Conservation (phyloP, 768 basidiomycete species). For the Hygrocybe coccinea region DNA sequence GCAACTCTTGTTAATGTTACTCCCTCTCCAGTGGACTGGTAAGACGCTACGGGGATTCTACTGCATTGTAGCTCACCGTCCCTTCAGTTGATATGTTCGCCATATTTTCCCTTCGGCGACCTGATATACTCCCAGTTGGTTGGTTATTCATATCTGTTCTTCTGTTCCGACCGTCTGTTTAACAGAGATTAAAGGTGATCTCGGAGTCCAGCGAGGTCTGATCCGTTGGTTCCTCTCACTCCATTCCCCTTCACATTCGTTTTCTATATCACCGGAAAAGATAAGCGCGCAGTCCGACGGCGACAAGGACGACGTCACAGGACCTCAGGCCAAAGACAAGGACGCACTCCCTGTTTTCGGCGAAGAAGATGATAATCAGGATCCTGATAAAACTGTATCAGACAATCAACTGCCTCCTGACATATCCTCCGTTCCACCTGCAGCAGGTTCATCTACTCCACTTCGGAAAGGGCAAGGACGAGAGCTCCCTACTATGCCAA, state of each 20-base stretch:
- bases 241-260: constrained; percentile 48
- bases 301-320: constrained; percentile 6
- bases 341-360: constrained; percentile 32
- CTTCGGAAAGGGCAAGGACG: constrained; percentile 20
- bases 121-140: constrained; percentile 38
- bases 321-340: constrained; percentile 16
- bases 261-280: constrained; percentile 51
- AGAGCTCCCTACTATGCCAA: constrained; percentile 42
- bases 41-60: constrained; percentile 10
- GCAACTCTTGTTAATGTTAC: background rate
- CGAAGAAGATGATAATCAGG: constrained; percentile 3
- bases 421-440: constrained; percentile 15
- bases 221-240: constrained; percentile 63
- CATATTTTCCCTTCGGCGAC: constrained; percentile 80
- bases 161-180: constrained; percentile 3
- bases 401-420: background rate
- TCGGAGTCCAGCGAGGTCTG: constrained; percentile 77
- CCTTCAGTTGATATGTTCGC: constrained; percentile 84
- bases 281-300: constrained; percentile 19
- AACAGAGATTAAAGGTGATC: constrained; percentile 49
- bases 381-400: background rate
- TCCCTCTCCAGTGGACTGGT: constrained; percentile 56
- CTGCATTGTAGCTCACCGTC: constrained; percentile 9
- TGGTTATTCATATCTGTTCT: constrained; percentile 6
- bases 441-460: constrained; percentile 33